Percentiles rank a stretch among this genome's conserved stretches.
phyloP scores from a whole-genome alignment of 2,329 filamentous ascomycete species.

The Epichloe aotearoae region DNA sequence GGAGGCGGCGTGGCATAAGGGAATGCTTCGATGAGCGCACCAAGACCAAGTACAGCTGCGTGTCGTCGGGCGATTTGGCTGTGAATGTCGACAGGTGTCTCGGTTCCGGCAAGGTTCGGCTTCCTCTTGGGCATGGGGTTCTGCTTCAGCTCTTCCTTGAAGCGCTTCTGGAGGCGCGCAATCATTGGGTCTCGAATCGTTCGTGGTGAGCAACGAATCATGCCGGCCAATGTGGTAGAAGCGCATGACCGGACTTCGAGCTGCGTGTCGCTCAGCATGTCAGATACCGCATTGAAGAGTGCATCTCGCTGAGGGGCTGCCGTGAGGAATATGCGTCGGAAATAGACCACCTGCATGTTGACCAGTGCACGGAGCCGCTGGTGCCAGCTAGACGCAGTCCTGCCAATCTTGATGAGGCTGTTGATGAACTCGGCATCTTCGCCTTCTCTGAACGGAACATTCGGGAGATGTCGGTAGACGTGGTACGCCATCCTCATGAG shows the following conservation, averaged over 20 bases:
- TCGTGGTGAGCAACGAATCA: slow-evolving; percentile 90
- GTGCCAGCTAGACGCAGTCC: slow-evolving; percentile 78
- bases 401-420: slow-evolving; percentile 77
- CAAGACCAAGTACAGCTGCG: slow-evolving; percentile 81
- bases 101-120: slow-evolving; percentile 46
- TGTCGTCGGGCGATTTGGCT: slow-evolving; percentile 72
- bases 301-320: slow-evolving; percentile 58
- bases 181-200: slow-evolving; percentile 69
- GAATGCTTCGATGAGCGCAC: slow-evolving; percentile 86
- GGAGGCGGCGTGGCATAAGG: slow-evolving; percentile 91
- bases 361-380: slow-evolving; percentile 88
- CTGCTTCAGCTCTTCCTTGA: slow-evolving; percentile 60
- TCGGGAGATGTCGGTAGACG: slow-evolving; percentile 90
- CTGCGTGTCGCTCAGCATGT: slow-evolving; percentile 84
- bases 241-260: slow-evolving; percentile 90
- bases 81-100: slow-evolving; percentile 57
- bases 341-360: slow-evolving; percentile 98
- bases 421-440: slow-evolving; percentile 77
- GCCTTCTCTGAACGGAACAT: slow-evolving; percentile 80
- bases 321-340: slow-evolving; percentile 86
- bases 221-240: slow-evolving; percentile 84
- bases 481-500: slow-evolving; percentile 90
- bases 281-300: slow-evolving; percentile 84
- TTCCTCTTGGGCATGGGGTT: slow-evolving; percentile 78
- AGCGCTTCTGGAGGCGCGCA: slow-evolving; percentile 59